These are phyloP conservation scores for Claviceps monticola DNA, from an alignment of 2,329 filamentous ascomycete species.

Conservation along the genomic window DNA sequence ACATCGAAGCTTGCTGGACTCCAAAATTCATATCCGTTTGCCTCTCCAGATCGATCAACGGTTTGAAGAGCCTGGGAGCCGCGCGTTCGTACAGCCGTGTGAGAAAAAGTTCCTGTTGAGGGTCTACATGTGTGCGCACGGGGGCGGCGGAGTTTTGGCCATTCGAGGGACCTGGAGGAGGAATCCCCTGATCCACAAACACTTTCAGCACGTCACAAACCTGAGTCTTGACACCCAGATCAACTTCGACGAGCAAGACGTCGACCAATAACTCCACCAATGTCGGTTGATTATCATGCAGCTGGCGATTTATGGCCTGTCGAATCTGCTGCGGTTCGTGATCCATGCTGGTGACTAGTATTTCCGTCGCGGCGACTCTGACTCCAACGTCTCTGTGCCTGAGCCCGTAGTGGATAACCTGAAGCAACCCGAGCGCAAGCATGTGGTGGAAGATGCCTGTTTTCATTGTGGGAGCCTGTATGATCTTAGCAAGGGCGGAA, in stretches of 20 bases:
- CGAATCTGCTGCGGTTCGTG: constrained; percentile 93
- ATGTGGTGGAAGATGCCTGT: constrained; percentile 81
- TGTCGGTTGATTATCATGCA: constrained; percentile 72
- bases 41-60: constrained; percentile 65
- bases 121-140: constrained; percentile 43
- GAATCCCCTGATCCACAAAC: constrained; percentile 59
- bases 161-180: constrained; percentile 36
- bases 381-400: constrained; percentile 73
- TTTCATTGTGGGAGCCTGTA: constrained; percentile 63
- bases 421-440: constrained; percentile 71
- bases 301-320: constrained; percentile 80
- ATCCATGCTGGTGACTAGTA: constrained; percentile 86
- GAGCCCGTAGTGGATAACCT: constrained; percentile 83
- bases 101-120: constrained; percentile 75
- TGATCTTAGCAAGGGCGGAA: constrained; percentile 83
- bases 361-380: constrained; percentile 83
- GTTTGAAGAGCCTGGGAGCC: constrained; percentile 72
- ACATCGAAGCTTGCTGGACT: constrained; percentile 78
- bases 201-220: constrained; percentile 93
- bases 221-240: constrained; percentile 89
- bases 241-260: constrained; percentile 76
- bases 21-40: constrained; percentile 56
- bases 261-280: constrained; percentile 90
- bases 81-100: constrained; percentile 82
- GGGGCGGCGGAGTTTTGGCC: constrained; percentile 55